Evolutionary conservation across 192 early-diverging fungal species (phyloP), one percentile per base, ranked within the genome.

Genomic region (Rhizoclosmatium globosum): DNA sequence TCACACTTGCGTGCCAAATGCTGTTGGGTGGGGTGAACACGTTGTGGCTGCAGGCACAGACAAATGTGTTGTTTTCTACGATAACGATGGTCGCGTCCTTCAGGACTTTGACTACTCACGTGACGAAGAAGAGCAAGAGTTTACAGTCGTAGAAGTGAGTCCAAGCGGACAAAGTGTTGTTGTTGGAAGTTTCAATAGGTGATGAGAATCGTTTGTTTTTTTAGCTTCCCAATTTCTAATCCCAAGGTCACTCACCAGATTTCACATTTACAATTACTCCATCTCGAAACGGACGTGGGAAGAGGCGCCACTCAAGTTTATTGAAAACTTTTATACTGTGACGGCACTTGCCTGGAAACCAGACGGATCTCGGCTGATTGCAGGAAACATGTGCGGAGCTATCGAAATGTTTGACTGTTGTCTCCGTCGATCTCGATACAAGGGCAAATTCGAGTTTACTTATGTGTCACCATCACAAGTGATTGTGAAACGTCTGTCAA

Each of bases 371-470:
- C 83, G 88, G 7, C 76, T 91, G 2, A 87, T 89, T 64, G 88
- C 83, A 11, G 89, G 83, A 21, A 91, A 90, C 66, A 87, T 89
- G 82, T 83, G 76, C 66, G 87, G 88, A 45, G 85, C 89, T 0
- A 83, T 90, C 11, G 90, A 92, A 76, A 84, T 92, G 64, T 92
- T 89, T 80, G 90, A 92, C 73, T 92, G 90, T 81, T 92, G 90
- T 64, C 85, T 92, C 39, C 84, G 88, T 31, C 76, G 89, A 74
- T 84, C 88, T 11, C 79, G 89, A 47, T 92, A 92, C 82, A 92
- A 92, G 78, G 90, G 90, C 19, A 92, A 91, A 76, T 92, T 92
- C 77, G 90, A 92, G 68, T 92, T 92, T 79, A 92, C 88, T 2
- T 92, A 92, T 61, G 90, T 92, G 4, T 87, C 85, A 47, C 89